Conservation (phyloP, 2,329 filamentous ascomycete genomes). For the Aspergillus vadensis region DNA sequence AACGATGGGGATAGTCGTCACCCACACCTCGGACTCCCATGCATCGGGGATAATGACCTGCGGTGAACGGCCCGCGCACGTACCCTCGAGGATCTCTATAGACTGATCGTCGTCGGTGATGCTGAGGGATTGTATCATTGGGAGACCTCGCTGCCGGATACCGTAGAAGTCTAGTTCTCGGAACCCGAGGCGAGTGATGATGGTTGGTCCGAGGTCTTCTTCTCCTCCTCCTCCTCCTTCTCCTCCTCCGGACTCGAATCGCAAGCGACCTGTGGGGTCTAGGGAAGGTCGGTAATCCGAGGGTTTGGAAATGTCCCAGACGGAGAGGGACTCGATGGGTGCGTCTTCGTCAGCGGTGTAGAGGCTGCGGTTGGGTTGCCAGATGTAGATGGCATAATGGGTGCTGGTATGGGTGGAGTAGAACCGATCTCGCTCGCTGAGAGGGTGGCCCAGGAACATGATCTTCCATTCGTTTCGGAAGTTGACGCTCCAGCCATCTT, state of each 20-base stretch:
- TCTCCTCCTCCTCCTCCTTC: slow-evolving; percentile 21
- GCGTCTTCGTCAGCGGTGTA: slow-evolving; percentile 57
- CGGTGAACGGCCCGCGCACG: slow-evolving; percentile 51
- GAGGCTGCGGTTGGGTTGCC: slow-evolving; percentile 60
- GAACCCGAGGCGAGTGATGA: slow-evolving; percentile 55
- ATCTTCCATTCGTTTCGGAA: slow-evolving; percentile 64
- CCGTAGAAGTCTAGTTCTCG: slow-evolving; percentile 56
- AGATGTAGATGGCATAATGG: slow-evolving; percentile 64
- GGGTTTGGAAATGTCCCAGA: slow-evolving; percentile 61
- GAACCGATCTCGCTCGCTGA: slow-evolving; percentile 62
- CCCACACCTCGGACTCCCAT: slow-evolving; percentile 49
- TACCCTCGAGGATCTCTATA: slow-evolving; percentile 61
- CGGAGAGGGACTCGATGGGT: slow-evolving; percentile 58
- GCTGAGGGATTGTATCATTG: slow-evolving; percentile 53
- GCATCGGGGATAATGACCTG: slow-evolving; percentile 48
- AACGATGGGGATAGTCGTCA: slow-evolving; percentile 57
- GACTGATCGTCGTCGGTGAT: slow-evolving; percentile 51
- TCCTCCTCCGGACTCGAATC: slow-evolving; percentile 27
- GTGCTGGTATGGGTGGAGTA: slow-evolving; percentile 61
- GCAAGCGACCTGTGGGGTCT: slow-evolving; percentile 47
- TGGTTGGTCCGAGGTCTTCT: slow-evolving; percentile 42
- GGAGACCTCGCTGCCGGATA: slow-evolving; percentile 56
- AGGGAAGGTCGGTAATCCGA: slow-evolving; percentile 54
- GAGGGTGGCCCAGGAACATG: slow-evolving; percentile 58
- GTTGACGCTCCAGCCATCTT: slow-evolving; percentile 45